Evolutionary conservation across 2,329 filamentous ascomycete species (phyloP), one percentile per base, ranked within the genome.

Genomic region (Aspergillus neoniger): DNA sequence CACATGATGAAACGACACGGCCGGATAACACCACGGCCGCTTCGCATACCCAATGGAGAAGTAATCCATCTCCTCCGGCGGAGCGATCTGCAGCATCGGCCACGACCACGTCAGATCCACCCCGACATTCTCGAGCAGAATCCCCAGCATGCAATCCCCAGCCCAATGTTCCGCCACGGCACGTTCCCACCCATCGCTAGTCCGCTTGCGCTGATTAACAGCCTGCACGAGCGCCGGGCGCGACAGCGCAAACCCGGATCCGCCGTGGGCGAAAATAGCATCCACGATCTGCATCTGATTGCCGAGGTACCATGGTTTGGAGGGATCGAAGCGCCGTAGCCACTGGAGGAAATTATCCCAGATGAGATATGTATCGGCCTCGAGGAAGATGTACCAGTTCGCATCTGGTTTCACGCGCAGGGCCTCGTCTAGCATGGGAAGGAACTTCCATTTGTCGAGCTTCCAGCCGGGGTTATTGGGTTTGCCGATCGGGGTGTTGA

Each of bases 361-460:
- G 21, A 84, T 70, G 15, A 86, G 70, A 64, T 83, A 86, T 0
- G 83, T 85, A 65, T 87, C 85, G 0, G 81, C 79, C 63, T 86
- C 84, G 21, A 85, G 77, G 67, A 86, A 86, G 56, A 85, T 73
- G 62, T 81, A 87, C 84, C 84, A 87, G 54, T 81, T 81, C 48
- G 80, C 79, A 12, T 82, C 69, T 0, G 82, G 82, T 28, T 63
- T 67, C 52, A 74, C 67, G 39, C 72, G 70, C 41, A 78, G 71
- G 0, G 82, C 78, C 55, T 79, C 76, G 54, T 83, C 79, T 9
- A 83, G 78, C 74, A 85, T 79, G 4, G 82, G 83, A 12, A 85
- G 70, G 59, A 83, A 82, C 64, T 85, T 85, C 82, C 82, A 85
- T 64, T 85, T 85, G 62, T 85, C 83, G 30, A 85, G 73, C 55